phyloP scores from a whole-genome alignment of 2,329 filamentous ascomycete species.

The Colletotrichum theobromicola region DNA sequence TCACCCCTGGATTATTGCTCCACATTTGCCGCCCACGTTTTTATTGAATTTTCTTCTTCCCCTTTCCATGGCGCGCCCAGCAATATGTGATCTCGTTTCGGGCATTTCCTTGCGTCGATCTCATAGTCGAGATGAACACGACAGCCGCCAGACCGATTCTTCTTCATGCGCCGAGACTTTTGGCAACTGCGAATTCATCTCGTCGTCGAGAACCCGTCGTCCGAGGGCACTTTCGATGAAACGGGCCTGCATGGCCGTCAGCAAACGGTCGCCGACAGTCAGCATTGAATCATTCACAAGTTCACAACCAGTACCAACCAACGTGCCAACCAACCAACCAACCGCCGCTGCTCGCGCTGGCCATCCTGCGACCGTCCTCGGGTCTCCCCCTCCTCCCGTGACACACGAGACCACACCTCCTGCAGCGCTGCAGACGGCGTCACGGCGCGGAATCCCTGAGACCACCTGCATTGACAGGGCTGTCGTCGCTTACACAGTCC shows the following conservation, averaged over 20 bases:
- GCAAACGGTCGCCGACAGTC: background rate
- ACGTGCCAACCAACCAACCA: too few relatives aligned
- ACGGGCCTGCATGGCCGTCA: constrained; percentile 1
- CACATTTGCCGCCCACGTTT: constrained; percentile 8
- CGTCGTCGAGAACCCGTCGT: background rate
- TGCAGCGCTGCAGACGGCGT: background rate
- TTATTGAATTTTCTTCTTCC: background rate
- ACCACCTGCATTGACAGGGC: background rate
- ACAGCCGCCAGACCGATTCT: constrained; percentile 12
- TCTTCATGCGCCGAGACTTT: constrained; percentile 1
- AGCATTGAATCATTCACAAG: background rate
- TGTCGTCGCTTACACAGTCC: background rate
- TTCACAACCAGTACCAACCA: background rate
- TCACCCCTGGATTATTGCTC: background rate
- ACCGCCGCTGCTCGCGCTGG: background rate
- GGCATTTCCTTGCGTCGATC: constrained; percentile 11
- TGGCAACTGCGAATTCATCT: background rate
- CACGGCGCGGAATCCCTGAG: background rate
- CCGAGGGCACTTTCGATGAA: constrained; percentile 17
- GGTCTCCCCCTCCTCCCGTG: background rate
- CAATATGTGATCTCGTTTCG: background rate
- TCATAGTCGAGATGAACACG: constrained; percentile 14
- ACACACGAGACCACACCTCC: background rate
- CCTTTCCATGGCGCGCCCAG: background rate
- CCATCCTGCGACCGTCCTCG: background rate